Base-by-base conservation (phyloP, 371 early-diverging fungal species). In the Circinella umbellata region DNA sequence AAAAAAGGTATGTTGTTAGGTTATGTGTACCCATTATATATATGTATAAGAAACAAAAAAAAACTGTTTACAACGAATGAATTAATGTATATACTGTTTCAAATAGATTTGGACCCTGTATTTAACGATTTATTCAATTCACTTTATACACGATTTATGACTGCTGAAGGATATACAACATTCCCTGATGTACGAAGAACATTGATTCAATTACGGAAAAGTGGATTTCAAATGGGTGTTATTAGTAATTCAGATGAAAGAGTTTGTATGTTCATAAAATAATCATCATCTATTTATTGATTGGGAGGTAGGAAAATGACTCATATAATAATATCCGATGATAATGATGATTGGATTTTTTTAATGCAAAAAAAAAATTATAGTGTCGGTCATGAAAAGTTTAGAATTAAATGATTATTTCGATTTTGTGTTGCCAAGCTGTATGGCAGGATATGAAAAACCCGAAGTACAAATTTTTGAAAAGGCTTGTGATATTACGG, bases 161-260 rank as follows among this genome's bases (percentile, higher is more conserved):
- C 80, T 9, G 72, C 73, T 11, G 82, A 82, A 37, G 82, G 82
- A 4, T 84, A 84, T 70, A 68, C 76, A 3, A 48, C 80, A 20
- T 84, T 80, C 61, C 76, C 73, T n/a, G 85, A 84, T 68, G 82
- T 80, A 11, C 14, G 71, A 0, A 54, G 48, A 13, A 72, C 80
- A 11, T 65, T 84, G 48, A 35, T 72, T 35, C 73, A 76, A 36
- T 59, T 84, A 4, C 73, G 76, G 27, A 64, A 61, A 11, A 64
- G 74, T 14, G 82, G 82, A 13, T 76, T 78, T 59, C 49, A 68
- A 34, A 79, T 82, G 78, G 85, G 85, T n/a, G 73, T 84, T 4
- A 78, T 84, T 11, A 82, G 81, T 71, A 84, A 84, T 46, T 79
- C 80, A 6, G 85, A 84, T 39, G 85, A 84, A 54, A 72, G 85